phyloP scores from a whole-genome alignment of 2,329 filamentous ascomycete genomes.

The Ascochyta pisi region DNA sequence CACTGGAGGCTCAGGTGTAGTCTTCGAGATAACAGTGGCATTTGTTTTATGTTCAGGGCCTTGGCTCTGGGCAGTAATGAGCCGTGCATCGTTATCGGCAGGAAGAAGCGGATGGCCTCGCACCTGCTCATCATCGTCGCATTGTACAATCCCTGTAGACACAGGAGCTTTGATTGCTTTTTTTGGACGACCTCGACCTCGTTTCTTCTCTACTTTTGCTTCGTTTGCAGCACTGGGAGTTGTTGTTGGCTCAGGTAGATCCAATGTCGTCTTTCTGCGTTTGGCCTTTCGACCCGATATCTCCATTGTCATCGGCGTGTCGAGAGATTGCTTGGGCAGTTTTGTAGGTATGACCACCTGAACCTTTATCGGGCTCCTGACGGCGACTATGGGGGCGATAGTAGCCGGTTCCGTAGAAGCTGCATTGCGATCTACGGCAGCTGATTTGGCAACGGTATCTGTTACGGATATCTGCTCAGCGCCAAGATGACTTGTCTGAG shows the following conservation, averaged over 20 bases:
- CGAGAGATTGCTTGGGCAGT: conserved; percentile 4
- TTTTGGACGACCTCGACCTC: conserved; percentile 42
- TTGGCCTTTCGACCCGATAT: conserved; percentile 25
- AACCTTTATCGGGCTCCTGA: conserved; percentile 28
- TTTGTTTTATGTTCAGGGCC: background rate
- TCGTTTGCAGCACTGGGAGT: background rate
- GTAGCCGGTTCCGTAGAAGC: background rate
- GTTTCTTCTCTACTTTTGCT: conserved; percentile 30
- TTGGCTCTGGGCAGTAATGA: background rate
- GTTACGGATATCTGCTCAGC: background rate
- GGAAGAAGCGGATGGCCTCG: background rate
- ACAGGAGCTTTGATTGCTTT: conserved; percentile 23
- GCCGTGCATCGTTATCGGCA: background rate
- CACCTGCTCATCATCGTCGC: conserved; percentile 5
- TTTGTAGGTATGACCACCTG: conserved; percentile 35
- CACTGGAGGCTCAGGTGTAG: conserved; percentile 2
- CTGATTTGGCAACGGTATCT: background rate
- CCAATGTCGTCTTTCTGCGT: conserved; percentile 31
- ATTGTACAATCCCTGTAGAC: conserved; percentile 6
- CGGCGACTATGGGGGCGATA: background rate
- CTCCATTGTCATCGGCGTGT: conserved; percentile 1
- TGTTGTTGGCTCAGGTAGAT: conserved; percentile 17
- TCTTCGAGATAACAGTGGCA: background rate
- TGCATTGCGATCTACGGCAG: background rate
- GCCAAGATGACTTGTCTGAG: background rate